A percentile compares a stretch with the other conserved stretches of the same genome.
Evolutionary conservation across 2,329 filamentous ascomycete genomes (phyloP).

Genomic region (Cladophialophora immunda): DNA sequence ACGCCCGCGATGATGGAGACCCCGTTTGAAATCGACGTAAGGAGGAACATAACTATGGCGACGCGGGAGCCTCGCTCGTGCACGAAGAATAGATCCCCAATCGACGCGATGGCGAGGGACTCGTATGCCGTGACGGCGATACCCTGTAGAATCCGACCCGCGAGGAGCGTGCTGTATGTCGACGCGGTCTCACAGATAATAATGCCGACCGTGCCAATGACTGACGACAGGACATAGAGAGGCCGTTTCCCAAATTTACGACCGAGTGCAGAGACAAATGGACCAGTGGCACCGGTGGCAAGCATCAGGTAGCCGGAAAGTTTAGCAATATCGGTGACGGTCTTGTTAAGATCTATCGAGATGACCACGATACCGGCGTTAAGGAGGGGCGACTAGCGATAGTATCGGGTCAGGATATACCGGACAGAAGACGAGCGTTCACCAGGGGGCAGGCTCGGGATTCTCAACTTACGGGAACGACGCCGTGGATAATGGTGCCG

Average conservation of each 20-base stretch:
- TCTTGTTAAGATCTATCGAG: not conserved
- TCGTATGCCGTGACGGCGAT: slow-evolving; percentile 52
- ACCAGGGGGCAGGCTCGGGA: too few species aligned
- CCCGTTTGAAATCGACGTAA: slow-evolving; percentile 47
- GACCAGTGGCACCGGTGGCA: slow-evolving; percentile 46
- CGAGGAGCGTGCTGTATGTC: slow-evolving; percentile 49
- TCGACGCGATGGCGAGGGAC: slow-evolving; percentile 50
- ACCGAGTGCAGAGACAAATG: slow-evolving; percentile 49
- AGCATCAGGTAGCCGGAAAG: slow-evolving; percentile 18
- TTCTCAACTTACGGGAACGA: too few species aligned
- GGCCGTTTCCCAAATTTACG: slow-evolving; percentile 54
- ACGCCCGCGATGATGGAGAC: slow-evolving; percentile 51
- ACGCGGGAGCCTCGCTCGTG: slow-evolving; percentile 44
- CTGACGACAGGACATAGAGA: slow-evolving; percentile 48
- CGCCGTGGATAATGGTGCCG: too few species aligned
- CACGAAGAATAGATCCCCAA: slow-evolving; percentile 52
- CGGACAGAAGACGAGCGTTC: too few species aligned
- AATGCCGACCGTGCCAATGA: slow-evolving; percentile 47
- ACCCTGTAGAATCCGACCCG: slow-evolving; percentile 53
- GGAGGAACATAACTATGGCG: slow-evolving; percentile 52
- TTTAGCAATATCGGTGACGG: slow-evolving; percentile 8
- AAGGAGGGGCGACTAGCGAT: slow-evolving; percentile 19
- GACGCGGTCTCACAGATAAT: slow-evolving; percentile 48
- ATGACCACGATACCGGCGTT: not conserved
- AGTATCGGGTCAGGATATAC: too few species aligned